Base-by-base conservation (phyloP, 2,329 filamentous ascomycete genomes). In the Pseudogymnoascus sp. region DNA sequence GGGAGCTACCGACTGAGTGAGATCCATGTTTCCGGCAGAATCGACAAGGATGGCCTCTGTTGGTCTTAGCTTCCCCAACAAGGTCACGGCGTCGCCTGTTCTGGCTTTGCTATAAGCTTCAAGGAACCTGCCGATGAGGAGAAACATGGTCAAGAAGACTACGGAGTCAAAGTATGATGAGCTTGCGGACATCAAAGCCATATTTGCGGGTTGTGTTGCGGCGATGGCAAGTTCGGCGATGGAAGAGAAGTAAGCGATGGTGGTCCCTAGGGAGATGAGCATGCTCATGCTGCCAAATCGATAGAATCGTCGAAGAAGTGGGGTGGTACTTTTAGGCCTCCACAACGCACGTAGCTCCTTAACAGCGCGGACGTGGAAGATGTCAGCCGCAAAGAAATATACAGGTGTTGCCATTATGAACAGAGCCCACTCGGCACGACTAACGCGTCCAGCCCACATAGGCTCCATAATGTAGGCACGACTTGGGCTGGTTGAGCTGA, bases 201-300 rank as follows among this genome's bases (percentile, higher is more conserved):
- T n/a, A n/a, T n/a, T n/a, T n/a, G n/a, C n/a, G n/a, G n/a, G n/a
- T n/a, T n/a, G n/a, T n/a, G n/a, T n/a, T n/a, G n/a, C n/a, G n/a
- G n/a, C 75, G 72, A 69, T 75, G 12, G 69, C 70, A 59, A 97
- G 80, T 65, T 95, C 86, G 14, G 85, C 87, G 22, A 96, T 76
- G 0, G 91, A 96, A 0, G 90, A 87, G 64, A 95, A 77, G 71
- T 96, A 96, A 1, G 92, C 92, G 63, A 97, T 90, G 2, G 85
- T 88, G 0, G 92, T 96, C 5, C 91, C 92, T 2, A 96, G 80
- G 6, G 89, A 94, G 74, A 97, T 92, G 63, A 97, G 81, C 77
- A 95, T 88, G 71, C 96, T 96, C 92, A 97, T 97, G 76, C 91
- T 96, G 7, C 92, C 92, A 69, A 97, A 97, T n/a, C 89, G 86